phyloP scores from a whole-genome alignment of 805 yeast genomes.

The Zygosaccharomyces pseudorouxii region DNA sequence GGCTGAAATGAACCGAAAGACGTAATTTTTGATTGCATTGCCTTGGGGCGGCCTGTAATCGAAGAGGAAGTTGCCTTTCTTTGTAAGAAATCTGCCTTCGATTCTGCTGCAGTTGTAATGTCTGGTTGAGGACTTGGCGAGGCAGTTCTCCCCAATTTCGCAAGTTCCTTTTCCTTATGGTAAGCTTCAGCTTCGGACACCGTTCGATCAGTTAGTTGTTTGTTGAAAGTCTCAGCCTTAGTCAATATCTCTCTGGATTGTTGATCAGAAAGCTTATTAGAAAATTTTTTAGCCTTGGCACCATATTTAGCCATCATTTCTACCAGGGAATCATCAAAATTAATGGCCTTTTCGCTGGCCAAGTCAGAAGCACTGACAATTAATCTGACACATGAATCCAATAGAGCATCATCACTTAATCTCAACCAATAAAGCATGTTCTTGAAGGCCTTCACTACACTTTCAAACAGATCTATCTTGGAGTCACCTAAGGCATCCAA shows the following conservation, averaged over 20 bases:
- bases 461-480: conserved; percentile 41
- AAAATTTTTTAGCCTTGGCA: conserved; percentile 58
- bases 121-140: conserved; percentile 9
- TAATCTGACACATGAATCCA: conserved; percentile 61
- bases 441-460: conserved; percentile 58
- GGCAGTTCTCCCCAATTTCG: conserved; percentile 14
- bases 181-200: conserved; percentile 40
- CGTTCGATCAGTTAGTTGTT: conserved; percentile 49
- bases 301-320: conserved; percentile 59
- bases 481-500: conserved; percentile 36
- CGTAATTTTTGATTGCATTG: conserved; percentile 36
- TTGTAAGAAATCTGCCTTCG: conserved; percentile 32
- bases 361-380: conserved; percentile 63
- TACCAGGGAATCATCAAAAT: conserved; percentile 49
- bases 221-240: conserved; percentile 55
- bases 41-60: conserved; percentile 28
- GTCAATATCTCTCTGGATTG: conserved; percentile 62
- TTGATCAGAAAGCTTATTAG: conserved; percentile 62
- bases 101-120: conserved; percentile 15
- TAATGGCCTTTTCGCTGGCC: conserved; percentile 50
- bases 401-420: conserved; percentile 69
- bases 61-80: conserved; percentile 33
- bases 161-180: conserved; percentile 31
- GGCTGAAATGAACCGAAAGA: conserved; percentile 38
- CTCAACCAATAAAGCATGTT: conserved; percentile 76